phyloP scores from a whole-genome alignment of 305 asterid species.

The Rubia tinctorum region DNA sequence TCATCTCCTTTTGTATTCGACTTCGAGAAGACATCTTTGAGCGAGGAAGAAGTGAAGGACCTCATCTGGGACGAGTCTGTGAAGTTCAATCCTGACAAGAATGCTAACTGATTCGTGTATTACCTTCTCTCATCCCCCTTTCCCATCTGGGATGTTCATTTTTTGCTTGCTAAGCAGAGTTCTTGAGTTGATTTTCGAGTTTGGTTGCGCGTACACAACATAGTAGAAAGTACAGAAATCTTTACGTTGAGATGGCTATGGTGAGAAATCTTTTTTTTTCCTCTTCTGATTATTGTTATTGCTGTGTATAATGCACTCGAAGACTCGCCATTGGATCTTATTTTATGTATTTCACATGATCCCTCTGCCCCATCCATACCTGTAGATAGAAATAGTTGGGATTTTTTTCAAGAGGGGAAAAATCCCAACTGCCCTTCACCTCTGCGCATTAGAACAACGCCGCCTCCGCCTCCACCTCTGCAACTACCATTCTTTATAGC shows the following conservation, averaged over 20 bases:
- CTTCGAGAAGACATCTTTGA: conserved; percentile 70
- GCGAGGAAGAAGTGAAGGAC: conserved; percentile 87
- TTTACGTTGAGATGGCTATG: background rate
- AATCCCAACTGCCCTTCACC: too few species aligned
- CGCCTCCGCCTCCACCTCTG: too few species aligned
- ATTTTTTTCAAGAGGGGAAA: too few species aligned
- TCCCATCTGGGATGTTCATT: background rate
- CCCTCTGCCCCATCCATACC: too few species aligned
- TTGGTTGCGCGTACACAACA: conserved; percentile 10
- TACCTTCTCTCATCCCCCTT: background rate
- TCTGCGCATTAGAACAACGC: too few species aligned
- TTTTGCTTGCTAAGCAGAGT: conserved; percentile 16
- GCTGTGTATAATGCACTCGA: background rate
- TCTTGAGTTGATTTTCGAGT: conserved; percentile 17
- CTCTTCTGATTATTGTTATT: background rate
- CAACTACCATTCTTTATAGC: too few species aligned
- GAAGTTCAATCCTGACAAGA: conserved; percentile 51
- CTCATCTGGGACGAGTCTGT: conserved; percentile 81
- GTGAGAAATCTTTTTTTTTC: background rate
- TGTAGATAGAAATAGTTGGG: too few species aligned
- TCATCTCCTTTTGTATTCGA: conserved; percentile 72
- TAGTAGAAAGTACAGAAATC: background rate
- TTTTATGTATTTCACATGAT: background rate
- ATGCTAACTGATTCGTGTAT: conserved; percentile 2
- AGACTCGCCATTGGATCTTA: background rate